Conservation (phyloP, 2,329 filamentous ascomycete species). For the Albophoma yamanashiensis region DNA sequence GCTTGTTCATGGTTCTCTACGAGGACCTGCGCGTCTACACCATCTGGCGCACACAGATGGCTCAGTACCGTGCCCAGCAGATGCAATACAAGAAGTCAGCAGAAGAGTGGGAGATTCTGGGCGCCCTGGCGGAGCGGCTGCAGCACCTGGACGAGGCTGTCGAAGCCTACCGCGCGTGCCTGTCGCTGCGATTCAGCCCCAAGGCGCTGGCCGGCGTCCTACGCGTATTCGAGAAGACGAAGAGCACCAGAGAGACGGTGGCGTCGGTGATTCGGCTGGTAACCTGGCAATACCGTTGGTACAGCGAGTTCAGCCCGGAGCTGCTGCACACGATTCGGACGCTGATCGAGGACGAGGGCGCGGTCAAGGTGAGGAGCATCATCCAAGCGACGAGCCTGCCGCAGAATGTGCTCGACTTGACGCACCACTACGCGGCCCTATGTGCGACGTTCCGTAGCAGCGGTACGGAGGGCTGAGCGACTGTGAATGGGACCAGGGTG, state of each 20-base stretch:
- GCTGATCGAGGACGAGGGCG: constrained; percentile 93
- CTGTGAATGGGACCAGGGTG: not conserved
- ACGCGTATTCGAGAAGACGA: constrained; percentile 64
- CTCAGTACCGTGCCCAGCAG: constrained; percentile 85
- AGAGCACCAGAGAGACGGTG: constrained; percentile 71
- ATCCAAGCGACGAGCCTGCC: constrained; percentile 92
- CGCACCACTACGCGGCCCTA: constrained; percentile 89
- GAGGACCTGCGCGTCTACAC: constrained; percentile 97
- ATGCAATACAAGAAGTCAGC: constrained; percentile 94
- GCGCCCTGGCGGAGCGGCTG: constrained; percentile 81
- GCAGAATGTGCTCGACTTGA: constrained; percentile 85
- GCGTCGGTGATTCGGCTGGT: constrained; percentile 83
- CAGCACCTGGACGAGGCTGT: constrained; percentile 87
- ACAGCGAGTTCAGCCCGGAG: constrained; percentile 95
- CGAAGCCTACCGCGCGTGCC: constrained; percentile 84
- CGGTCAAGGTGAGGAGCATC: constrained; percentile 93
- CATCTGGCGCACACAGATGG: constrained; percentile 98
- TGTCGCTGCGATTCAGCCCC: constrained; percentile 82
- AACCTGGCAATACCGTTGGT: constrained; percentile 98
- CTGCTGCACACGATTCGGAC: constrained; percentile 80
- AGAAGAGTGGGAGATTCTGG: constrained; percentile 97
- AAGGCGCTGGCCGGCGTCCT: constrained; percentile 84
- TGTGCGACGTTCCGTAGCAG: constrained; percentile 93
- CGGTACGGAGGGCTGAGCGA: constrained; percentile 65
- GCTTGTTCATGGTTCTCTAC: constrained; percentile 98